Evolutionary conservation across 306 rosid species (phyloP).

Genomic region (Cercis canadensis): DNA sequence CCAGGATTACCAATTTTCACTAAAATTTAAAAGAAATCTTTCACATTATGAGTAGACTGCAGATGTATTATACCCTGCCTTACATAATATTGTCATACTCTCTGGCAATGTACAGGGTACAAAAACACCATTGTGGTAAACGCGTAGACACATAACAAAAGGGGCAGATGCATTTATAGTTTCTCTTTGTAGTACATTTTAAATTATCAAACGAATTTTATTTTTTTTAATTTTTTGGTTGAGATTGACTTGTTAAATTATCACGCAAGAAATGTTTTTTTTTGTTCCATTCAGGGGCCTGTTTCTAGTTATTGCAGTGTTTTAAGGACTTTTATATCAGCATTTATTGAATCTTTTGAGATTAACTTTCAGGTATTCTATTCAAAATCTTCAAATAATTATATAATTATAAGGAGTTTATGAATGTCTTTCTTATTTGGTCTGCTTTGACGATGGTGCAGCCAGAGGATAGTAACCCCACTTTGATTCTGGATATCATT

Average conservation of each 20-base stretch:
- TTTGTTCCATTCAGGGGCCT: constrained; percentile 62
- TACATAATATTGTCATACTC: background rate
- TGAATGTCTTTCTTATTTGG: constrained; percentile 45
- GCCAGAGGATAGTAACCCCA: constrained; percentile 65
- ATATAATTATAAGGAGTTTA: constrained; percentile 28
- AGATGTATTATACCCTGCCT: background rate
- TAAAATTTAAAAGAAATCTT: background rate
- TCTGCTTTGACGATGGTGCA: constrained; percentile 51
- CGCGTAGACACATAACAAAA: background rate
- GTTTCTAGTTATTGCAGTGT: constrained; percentile 84
- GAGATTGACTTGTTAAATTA: constrained; percentile 23
- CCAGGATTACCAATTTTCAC: background rate
- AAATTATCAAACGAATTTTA: background rate
- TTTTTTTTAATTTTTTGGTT: too few species aligned
- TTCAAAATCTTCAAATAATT: constrained; percentile 33
- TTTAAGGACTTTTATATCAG: constrained; percentile 84
- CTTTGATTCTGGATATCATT: constrained; percentile 78
- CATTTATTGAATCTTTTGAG: constrained; percentile 93
- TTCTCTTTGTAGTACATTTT: background rate
- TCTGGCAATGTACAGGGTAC: background rate
- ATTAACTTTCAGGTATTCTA: constrained; percentile 74
- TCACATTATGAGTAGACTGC: background rate
- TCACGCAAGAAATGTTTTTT: constrained; percentile 19
- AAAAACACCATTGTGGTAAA: background rate
- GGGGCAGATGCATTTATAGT: background rate